Percentiles rank a stretch among this genome's conserved stretches.
Evolutionary conservation across 1,139 yeast genomes (phyloP).

Genomic region (Taphrina communis): DNA sequence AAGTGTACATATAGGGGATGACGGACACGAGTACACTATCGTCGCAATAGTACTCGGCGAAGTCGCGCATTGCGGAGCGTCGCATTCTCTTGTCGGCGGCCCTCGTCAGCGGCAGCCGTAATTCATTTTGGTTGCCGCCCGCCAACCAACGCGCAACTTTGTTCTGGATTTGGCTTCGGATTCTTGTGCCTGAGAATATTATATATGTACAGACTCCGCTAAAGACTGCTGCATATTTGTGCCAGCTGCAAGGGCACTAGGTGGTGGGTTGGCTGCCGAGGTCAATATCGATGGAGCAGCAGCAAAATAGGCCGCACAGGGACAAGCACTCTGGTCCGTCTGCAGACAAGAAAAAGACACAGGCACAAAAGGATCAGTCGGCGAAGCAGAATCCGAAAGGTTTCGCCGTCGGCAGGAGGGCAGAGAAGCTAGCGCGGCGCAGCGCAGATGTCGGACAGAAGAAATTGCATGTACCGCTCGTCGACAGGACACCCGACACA

Average conservation of each 20-base stretch:
- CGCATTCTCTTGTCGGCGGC: neutral
- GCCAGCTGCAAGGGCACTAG: no score
- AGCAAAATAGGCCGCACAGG: constrained; percentile 33
- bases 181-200: neutral
- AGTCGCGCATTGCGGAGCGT: no score
- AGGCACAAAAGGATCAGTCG: constrained; percentile 27
- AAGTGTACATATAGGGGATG: no score
- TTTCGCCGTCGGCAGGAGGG: constrained; percentile 36
- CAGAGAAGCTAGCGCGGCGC: constrained; percentile 78
- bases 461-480: constrained; percentile 94
- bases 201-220: no score
- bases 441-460: constrained; percentile 80
- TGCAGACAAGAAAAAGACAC: constrained; percentile 36
- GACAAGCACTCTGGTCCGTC: constrained; percentile 40
- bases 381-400: constrained; percentile 40
- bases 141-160: no score
- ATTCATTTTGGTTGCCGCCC: neutral
- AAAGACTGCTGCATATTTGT: no score
- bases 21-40: no score
- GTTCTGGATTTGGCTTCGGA: neutral
- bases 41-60: no score
- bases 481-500: constrained; percentile 95
- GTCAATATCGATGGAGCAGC: constrained; percentile 23
- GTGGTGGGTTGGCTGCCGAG: no score
- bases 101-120: constrained; percentile 9